A percentile compares a stretch with the other conserved stretches of the same genome.
Evolutionary conservation across 345 rosid species (phyloP).

Genomic region (Gynandropsis gynandra): DNA sequence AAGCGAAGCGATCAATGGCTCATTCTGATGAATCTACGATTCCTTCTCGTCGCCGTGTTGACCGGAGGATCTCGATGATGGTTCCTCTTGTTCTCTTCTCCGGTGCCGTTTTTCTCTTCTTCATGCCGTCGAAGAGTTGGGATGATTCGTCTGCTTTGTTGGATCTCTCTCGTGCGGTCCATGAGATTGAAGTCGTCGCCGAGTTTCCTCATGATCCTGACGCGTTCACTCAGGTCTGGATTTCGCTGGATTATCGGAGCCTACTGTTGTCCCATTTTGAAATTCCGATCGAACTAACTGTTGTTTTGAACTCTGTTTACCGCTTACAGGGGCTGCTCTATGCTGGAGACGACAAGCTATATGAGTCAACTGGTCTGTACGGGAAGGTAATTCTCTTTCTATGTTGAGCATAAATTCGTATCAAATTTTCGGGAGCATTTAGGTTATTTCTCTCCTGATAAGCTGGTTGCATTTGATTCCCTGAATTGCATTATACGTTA

Average conservation of each 20-base stretch:
- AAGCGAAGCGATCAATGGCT: conserved; percentile 26
- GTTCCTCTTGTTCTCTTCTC: conserved; percentile 30
- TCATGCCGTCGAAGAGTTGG: conserved; percentile 32
- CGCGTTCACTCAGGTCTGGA: conserved; percentile 63
- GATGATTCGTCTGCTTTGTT: neutral
- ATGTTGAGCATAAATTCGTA: neutral
- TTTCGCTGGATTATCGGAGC: neutral
- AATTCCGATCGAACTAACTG: neutral
- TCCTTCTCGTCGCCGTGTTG: conserved; percentile 1
- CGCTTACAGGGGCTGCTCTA: conserved; percentile 75
- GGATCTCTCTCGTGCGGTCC: conserved; percentile 16
- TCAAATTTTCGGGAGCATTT: neutral
- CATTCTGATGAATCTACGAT: conserved; percentile 19
- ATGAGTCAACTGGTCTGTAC: conserved; percentile 81
- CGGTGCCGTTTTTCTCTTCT: conserved; percentile 26
- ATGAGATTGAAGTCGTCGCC: conserved; percentile 44
- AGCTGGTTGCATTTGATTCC: neutral
- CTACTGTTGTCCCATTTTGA: neutral
- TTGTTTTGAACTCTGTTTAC: neutral
- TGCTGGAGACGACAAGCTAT: conserved; percentile 55
- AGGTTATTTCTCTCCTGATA: neutral
- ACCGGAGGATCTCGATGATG: conserved; percentile 27
- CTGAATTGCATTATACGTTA: neutral
- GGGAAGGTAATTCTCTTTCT: conserved; percentile 33
- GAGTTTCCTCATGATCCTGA: conserved; percentile 60